Evolutionary conservation across 2,329 filamentous ascomycete species (phyloP).

Genomic region (Penicillium rolfsii): DNA sequence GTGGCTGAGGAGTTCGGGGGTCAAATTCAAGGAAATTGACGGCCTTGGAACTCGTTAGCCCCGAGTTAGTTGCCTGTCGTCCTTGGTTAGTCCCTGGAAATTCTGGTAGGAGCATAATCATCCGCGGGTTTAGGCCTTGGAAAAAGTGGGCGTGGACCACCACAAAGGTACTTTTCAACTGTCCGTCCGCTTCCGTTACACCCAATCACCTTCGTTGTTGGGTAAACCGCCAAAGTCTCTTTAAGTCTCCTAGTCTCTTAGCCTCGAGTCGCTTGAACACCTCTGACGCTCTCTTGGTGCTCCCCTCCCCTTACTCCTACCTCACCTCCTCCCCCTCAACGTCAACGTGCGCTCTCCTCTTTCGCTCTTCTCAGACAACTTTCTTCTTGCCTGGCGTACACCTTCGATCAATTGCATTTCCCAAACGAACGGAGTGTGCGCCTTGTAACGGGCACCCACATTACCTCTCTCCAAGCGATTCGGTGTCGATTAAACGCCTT

Average conservation of each 20-base stretch:
- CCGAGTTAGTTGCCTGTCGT: neutral
- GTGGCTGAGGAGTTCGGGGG: neutral
- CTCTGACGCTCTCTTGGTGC: slow-evolving; percentile 3
- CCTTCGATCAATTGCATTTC: neutral
- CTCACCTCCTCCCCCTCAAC: neutral
- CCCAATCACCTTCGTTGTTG: slow-evolving; percentile 18
- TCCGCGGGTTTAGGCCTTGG: neutral
- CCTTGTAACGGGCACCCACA: neutral
- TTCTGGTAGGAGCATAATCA: neutral
- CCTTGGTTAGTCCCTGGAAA: neutral
- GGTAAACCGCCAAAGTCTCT: slow-evolving; percentile 21
- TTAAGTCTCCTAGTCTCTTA: slow-evolving; percentile 12
- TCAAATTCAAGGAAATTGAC: neutral
- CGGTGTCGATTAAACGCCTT: neutral
- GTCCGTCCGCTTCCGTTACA: slow-evolving; percentile 23
- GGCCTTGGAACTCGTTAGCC: neutral
- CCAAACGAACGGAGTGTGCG: neutral
- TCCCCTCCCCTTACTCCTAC: slow-evolving; percentile 3
- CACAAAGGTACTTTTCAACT: slow-evolving; percentile 14
- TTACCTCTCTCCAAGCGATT: neutral
- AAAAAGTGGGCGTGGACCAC: neutral
- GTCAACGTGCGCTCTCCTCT: neutral
- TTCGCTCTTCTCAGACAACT: neutral
- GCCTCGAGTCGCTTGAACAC: neutral
- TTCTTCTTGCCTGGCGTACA: neutral